These are phyloP conservation scores for Selaginella moellendorffii DNA, from an alignment of 75 land plant species.

Conservation along the genomic window DNA sequence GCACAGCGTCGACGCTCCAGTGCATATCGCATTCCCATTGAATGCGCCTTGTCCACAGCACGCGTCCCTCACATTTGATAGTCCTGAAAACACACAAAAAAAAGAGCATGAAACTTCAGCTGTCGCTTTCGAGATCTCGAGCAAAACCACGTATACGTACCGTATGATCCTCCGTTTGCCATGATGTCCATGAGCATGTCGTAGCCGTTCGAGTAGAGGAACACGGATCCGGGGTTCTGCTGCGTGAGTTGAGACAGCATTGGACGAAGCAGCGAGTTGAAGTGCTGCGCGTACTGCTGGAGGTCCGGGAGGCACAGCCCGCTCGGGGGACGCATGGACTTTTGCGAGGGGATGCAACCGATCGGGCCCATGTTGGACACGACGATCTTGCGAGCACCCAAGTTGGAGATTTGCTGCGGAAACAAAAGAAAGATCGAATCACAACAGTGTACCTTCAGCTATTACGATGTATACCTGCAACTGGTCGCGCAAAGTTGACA, in stretches of 20 bases:
- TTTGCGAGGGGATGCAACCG: slow-evolving; percentile 4
- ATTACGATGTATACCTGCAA: not conserved
- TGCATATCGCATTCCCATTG: slow-evolving; percentile 1
- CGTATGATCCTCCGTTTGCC: not conserved
- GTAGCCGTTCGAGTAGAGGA: slow-evolving; percentile 1
- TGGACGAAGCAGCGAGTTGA: not conserved
- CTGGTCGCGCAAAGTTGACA: not conserved
- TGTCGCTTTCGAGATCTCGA: too few relatives aligned
- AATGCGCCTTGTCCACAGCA: slow-evolving; percentile 7
- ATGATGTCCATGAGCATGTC: slow-evolving; percentile 10
- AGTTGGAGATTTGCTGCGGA: slow-evolving; percentile 2
- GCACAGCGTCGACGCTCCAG: not conserved
- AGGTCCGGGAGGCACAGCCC: not conserved
- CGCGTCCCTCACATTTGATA: not conserved
- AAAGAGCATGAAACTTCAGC: too few relatives aligned
- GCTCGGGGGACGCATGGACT: not conserved
- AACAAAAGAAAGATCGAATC: not conserved
- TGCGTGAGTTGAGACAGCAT: not conserved
- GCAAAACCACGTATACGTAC: too few relatives aligned
- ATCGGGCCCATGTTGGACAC: slow-evolving; percentile 8
- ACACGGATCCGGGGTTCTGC: not conserved
- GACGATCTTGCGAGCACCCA: not conserved
- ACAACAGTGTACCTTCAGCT: not conserved
- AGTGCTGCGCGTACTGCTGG: not conserved
- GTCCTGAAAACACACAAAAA: not conserved